phyloP scores from a whole-genome alignment of 73 alveolate species.

The Breviolum minutum region DNA sequence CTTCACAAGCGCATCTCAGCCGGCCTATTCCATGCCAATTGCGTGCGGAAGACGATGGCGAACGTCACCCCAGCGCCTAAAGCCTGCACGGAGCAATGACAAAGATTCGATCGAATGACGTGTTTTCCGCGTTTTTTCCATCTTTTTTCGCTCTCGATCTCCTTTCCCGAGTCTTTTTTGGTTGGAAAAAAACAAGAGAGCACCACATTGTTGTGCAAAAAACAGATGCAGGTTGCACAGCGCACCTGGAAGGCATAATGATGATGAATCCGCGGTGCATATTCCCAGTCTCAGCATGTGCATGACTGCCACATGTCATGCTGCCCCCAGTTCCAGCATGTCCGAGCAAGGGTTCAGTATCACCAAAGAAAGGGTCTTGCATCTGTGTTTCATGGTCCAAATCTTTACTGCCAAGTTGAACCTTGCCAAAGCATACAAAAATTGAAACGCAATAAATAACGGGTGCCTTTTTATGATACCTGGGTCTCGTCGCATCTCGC shows the following conservation, averaged over 20 bases:
- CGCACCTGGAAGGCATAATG: conserved; percentile 67
- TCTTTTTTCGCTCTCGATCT: background rate
- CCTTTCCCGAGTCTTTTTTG: background rate
- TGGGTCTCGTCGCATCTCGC: no score
- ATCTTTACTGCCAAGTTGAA: no score
- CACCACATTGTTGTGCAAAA: background rate
- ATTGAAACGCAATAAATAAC: no score
- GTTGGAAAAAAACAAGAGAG: background rate
- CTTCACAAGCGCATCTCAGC: background rate
- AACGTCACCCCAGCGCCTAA: conserved; percentile 74
- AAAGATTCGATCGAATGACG: no score
- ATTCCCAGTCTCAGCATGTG: conserved; percentile 14
- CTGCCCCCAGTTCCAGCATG: no score
- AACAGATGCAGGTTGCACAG: background rate
- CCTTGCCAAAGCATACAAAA: no score
- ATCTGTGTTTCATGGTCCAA: no score
- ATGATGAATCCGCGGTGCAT: conserved; percentile 5
- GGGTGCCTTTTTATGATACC: no score
- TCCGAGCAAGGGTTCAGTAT: no score
- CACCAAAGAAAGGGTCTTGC: no score
- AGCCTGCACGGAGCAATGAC: background rate
- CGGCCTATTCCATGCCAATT: conserved; percentile 71
- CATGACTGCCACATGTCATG: no score
- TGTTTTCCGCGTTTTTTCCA: background rate
- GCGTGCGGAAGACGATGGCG: conserved; percentile 89